A percentile compares a stretch with the other conserved stretches of the same genome.
Conservation (phyloP, 176 grass and related monocot species). For the Thinopyrum elongatum region DNA sequence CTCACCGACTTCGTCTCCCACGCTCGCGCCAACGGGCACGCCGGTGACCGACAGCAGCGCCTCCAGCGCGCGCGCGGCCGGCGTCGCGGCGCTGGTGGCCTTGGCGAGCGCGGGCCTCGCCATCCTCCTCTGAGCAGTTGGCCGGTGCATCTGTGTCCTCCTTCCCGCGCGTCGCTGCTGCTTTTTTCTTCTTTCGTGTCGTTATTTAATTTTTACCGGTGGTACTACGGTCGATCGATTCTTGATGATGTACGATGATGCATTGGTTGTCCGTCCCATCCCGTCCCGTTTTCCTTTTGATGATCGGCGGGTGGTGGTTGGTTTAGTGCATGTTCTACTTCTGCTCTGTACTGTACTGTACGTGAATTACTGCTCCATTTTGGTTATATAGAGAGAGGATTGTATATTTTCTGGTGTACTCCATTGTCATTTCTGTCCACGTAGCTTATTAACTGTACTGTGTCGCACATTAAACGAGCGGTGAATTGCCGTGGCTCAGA, state of each 20-base stretch:
- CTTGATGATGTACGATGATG: conserved; percentile 41
- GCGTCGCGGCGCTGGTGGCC: conserved; percentile 34
- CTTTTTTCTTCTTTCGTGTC: background rate
- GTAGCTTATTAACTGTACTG: background rate
- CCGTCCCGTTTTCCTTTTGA: conserved; percentile 28
- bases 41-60: background rate
- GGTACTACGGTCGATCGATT: conserved; percentile 22
- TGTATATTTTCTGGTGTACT: conserved; percentile 47
- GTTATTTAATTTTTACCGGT: conserved; percentile 53
- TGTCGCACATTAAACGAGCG: background rate
- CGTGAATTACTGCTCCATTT: conserved; percentile 40
- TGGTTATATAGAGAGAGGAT: conserved; percentile 46
- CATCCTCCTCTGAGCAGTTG: conserved; percentile 35
- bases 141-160: background rate
- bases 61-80: background rate
- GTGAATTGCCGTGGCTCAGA: background rate
- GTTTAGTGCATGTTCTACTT: conserved; percentile 20
- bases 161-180: background rate
- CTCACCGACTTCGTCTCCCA: conserved; percentile 5
- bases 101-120: conserved; percentile 39
- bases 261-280: conserved; percentile 18
- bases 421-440: conserved; percentile 23
- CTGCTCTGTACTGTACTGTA: conserved; percentile 37
- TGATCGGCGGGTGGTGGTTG: conserved; percentile 34
- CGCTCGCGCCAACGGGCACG: conserved; percentile 26